Base-by-base conservation (phyloP, 495 filamentous ascomycete species). In the Cudoniella acicularis region DNA sequence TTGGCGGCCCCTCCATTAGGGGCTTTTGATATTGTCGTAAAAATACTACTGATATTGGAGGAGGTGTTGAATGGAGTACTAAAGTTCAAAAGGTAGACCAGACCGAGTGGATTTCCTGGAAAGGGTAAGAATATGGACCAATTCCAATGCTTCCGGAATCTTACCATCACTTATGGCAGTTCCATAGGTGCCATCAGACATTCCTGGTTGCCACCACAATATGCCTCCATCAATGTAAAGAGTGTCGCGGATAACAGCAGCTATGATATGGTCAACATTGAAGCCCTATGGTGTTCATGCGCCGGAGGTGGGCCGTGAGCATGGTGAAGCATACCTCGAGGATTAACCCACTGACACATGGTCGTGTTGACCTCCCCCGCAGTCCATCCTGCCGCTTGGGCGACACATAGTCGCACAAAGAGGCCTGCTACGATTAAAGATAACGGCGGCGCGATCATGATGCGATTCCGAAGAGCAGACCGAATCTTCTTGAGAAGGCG, bases 151-250 rank as follows among this genome's bases (percentile, higher is more conserved):
- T 25, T 42, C 27, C 24, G 49, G 16, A 26, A 16, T 65, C 72
- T 70, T 66, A 79, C 80, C 60, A 52, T 78, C 74, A 41, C 25
- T 25, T 6, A 40, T 25, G 0, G 64, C 24, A 0, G 2, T 0
- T 0, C 54, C 64, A 36, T 62, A 56, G 24, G 54, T 51, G 1
- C 77, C 79, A 60, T 79, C 70, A 2, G 66, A 63, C 17, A 79
- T 40, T 16, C 75, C 77, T 1, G 72, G 70, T 30, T 72, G 43
- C 74, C 79, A 85, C 61, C 61, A 78, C 22, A 85, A 55, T 54
- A 63, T 47, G 2, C 88, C 88, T 42, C 88, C 88, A 65, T 91
- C 87, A 18, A 91, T 54, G 62, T 86, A 91, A 23, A 90, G 71
- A 1, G 78, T 86, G 64, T 91, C 85, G 22, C 78, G 81, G 43